Percentiles rank a stretch among this genome's conserved stretches.
phyloP scores from a whole-genome alignment of 2,329 filamentous ascomycete species.

The Penicillium hordei region DNA sequence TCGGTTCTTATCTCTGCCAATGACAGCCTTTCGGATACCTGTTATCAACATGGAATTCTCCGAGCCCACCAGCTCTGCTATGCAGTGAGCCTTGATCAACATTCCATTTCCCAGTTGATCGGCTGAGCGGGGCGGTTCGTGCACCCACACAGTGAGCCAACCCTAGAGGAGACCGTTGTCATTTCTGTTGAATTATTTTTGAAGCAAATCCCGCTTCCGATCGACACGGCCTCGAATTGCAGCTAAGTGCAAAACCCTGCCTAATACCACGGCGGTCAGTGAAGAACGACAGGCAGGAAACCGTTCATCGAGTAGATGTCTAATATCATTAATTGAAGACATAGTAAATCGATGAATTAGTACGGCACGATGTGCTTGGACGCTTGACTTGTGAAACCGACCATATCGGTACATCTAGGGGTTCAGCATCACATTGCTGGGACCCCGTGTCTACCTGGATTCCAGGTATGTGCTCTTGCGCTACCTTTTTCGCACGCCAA shows the following conservation, averaged over 20 bases:
- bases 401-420: conserved; percentile 13
- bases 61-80: background rate
- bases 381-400: background rate
- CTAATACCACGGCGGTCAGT: background rate
- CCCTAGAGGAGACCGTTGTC: background rate
- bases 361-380: background rate
- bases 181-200: conserved; percentile 1
- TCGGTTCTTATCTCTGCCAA: conserved; percentile 1
- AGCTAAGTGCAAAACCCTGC: background rate
- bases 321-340: background rate
- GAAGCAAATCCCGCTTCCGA: background rate
- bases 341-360: background rate
- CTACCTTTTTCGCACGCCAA: background rate
- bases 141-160: background rate
- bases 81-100: conserved; percentile 12
- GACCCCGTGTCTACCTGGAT: conserved; percentile 9
- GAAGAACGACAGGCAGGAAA: background rate
- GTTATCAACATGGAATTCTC: conserved; percentile 4
- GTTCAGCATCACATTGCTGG: conserved; percentile 15
- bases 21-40: conserved; percentile 1
- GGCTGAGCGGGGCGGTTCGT: background rate
- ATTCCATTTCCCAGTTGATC: conserved; percentile 16
- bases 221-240: background rate
- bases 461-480: conserved; percentile 11
- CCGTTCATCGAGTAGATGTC: background rate